Percentiles rank a stretch among this genome's conserved stretches.
These are phyloP conservation scores for Pseudocohnilembus persalinus DNA, from an alignment of 169 alveolate genomes.

Conservation along the genomic window DNA sequence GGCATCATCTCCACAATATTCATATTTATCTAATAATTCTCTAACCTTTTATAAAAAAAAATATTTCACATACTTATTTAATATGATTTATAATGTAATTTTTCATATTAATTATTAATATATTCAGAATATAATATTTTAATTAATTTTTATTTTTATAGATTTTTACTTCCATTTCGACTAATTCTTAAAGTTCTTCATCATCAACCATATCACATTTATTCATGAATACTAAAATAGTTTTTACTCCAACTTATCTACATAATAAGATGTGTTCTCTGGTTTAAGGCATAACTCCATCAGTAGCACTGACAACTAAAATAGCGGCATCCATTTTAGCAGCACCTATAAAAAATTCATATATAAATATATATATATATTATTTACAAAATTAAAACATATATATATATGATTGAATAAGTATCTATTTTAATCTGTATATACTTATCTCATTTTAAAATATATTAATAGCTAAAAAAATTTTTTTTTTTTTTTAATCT, in stretches of 20 bases:
- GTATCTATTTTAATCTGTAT: no score
- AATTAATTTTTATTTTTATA: no score
- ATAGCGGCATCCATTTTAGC: slow-evolving; percentile 96
- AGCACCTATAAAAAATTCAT: slow-evolving; percentile 85
- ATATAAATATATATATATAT: no score
- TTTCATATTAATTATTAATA: no score
- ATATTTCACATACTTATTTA: no score
- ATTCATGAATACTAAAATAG: slow-evolving; percentile 90
- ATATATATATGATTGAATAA: no score
- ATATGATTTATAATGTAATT: no score
- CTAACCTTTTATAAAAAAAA: slow-evolving; percentile 30
- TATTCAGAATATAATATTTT: no score
- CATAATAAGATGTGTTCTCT: slow-evolving; percentile 89
- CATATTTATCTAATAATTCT: slow-evolving; percentile 86
- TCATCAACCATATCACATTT: slow-evolving; percentile 93
- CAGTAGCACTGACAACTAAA: slow-evolving; percentile 94
- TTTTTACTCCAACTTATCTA: slow-evolving; percentile 90
- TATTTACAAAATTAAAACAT: no score
- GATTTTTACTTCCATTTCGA: slow-evolving; percentile 93
- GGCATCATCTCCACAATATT: slow-evolving; percentile 91
- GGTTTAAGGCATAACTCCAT: slow-evolving; percentile 97
- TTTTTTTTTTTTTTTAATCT: no score
- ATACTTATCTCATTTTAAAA: no score
- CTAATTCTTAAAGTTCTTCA: slow-evolving; percentile 92
- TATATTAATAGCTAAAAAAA: no score